Evolutionary conservation across 495 filamentous ascomycete genomes (phyloP).

Genomic region (Acidomyces sp.): DNA sequence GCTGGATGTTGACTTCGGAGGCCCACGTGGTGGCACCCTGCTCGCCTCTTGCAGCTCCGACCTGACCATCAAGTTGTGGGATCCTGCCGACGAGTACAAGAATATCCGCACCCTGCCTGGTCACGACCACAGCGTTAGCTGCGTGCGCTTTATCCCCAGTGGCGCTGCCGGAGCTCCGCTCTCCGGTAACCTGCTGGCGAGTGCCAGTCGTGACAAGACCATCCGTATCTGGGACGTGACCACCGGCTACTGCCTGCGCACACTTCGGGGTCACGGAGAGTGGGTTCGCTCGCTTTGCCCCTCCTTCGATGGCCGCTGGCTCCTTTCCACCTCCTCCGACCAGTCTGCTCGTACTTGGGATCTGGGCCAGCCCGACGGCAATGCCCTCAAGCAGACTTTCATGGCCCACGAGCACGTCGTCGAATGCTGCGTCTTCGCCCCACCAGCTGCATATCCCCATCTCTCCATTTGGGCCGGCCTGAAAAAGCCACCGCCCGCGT

Average conservation of each 20-base stretch:
- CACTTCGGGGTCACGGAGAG: conserved; percentile 64
- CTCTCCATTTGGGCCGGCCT: conserved; percentile 70
- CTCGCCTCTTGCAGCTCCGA: conserved; percentile 85
- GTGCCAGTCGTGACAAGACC: conserved; percentile 69
- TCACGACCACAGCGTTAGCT: conserved; percentile 83
- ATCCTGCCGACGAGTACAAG: conserved; percentile 86
- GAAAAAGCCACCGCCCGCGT: conserved; percentile 63
- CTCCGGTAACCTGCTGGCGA: conserved; percentile 66
- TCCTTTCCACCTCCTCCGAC: conserved; percentile 74
- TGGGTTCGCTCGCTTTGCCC: conserved; percentile 84
- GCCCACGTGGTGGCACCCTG: conserved; percentile 69
- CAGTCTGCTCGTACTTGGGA: conserved; percentile 80
- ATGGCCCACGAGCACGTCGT: conserved; percentile 82
- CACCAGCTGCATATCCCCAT: conserved; percentile 60
- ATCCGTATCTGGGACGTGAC: conserved; percentile 85
- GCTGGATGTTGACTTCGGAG: conserved; percentile 81
- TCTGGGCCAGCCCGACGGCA: conserved; percentile 44
- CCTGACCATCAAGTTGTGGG: conserved; percentile 92
- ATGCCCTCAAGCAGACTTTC: conserved; percentile 66
- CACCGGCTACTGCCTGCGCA: conserved; percentile 85
- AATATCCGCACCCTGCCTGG: conserved; percentile 87
- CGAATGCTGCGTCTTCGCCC: conserved; percentile 82
- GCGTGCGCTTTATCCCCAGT: conserved; percentile 78
- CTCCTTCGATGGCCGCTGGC: conserved; percentile 67
- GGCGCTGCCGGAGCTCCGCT: conserved; percentile 51